Conservation (phyloP, 2,329 filamentous ascomycete genomes). For the Neopestalotiopsis sp. region DNA sequence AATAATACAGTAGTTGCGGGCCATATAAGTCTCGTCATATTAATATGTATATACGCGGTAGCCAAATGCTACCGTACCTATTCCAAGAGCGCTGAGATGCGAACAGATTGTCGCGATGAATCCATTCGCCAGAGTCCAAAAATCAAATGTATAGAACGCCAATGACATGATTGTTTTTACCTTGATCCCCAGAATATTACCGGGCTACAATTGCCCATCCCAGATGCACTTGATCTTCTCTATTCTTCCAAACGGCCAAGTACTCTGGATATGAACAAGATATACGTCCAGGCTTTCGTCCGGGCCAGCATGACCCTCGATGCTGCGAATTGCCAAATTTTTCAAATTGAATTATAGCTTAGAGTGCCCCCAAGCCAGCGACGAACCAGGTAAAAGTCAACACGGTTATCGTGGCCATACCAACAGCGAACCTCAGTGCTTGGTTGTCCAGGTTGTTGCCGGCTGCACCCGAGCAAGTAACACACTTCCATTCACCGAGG, state of each 20-base stretch:
- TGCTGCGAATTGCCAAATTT: background rate
- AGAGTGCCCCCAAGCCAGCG: constrained; percentile 50
- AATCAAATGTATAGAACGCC: constrained; percentile 15
- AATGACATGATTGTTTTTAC: constrained; percentile 14
- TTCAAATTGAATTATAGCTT: constrained; percentile 21
- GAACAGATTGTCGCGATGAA: background rate
- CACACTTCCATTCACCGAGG: constrained; percentile 59
- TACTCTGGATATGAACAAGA: background rate
- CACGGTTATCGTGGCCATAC: constrained; percentile 62
- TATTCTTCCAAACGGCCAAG: background rate
- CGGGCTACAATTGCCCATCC: background rate
- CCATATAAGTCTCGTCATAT: background rate
- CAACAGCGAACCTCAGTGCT: constrained; percentile 55
- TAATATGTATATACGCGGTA: constrained; percentile 19
- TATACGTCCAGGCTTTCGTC: background rate
- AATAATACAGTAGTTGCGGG: background rate
- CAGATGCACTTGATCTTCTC: background rate
- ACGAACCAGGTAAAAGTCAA: constrained; percentile 71
- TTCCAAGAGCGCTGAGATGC: constrained; percentile 7
- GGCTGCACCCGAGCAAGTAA: constrained; percentile 61
- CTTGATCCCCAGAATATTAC: background rate
- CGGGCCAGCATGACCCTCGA: background rate
- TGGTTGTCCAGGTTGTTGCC: constrained; percentile 51
- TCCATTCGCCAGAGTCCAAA: background rate
- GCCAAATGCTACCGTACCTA: background rate